These are phyloP conservation scores for Musa balbisiana DNA, from an alignment of 202 grass and related monocot genomes.

Conservation along the genomic window DNA sequence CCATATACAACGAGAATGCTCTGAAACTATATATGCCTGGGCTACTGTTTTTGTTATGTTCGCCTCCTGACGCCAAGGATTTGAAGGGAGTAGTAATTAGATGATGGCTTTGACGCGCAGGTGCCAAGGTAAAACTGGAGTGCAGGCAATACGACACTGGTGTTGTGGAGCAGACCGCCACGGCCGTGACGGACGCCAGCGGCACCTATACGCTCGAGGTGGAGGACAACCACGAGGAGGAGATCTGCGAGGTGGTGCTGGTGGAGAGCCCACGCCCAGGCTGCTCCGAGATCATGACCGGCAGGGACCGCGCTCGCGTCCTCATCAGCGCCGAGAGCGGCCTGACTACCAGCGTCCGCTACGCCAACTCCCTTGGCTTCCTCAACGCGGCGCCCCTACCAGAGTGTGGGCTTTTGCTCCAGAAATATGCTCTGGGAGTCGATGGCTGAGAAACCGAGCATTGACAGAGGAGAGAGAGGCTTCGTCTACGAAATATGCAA, in stretches of 20 bases:
- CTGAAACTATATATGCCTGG: neutral
- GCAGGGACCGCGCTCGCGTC: conserved; percentile 40
- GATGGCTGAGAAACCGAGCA: conserved; percentile 1
- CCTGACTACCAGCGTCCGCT: conserved; percentile 34
- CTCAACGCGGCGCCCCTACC: conserved; percentile 46
- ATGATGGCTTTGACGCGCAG: conserved; percentile 9
- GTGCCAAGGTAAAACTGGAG: conserved; percentile 66
- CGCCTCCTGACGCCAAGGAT: neutral
- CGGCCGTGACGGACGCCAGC: conserved; percentile 36
- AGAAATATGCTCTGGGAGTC: conserved; percentile 26
- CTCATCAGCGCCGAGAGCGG: conserved; percentile 41
- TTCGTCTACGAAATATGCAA: fast-evolving
- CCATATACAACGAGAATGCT: no score
- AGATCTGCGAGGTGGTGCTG: conserved; percentile 64
- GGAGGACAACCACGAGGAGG: conserved; percentile 49
- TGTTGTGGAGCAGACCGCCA: conserved; percentile 18
- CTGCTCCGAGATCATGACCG: conserved; percentile 29
- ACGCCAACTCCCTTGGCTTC: conserved; percentile 63
- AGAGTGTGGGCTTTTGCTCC: conserved; percentile 39
- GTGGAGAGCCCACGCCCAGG: conserved; percentile 37
- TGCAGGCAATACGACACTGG: conserved; percentile 42
- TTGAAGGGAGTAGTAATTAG: neutral
- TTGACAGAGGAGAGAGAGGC: no score
- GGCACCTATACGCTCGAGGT: conserved; percentile 56
- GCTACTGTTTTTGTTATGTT: neutral